Conservation (phyloP, 2,329 filamentous ascomycete species). For the Fusarium poae region DNA sequence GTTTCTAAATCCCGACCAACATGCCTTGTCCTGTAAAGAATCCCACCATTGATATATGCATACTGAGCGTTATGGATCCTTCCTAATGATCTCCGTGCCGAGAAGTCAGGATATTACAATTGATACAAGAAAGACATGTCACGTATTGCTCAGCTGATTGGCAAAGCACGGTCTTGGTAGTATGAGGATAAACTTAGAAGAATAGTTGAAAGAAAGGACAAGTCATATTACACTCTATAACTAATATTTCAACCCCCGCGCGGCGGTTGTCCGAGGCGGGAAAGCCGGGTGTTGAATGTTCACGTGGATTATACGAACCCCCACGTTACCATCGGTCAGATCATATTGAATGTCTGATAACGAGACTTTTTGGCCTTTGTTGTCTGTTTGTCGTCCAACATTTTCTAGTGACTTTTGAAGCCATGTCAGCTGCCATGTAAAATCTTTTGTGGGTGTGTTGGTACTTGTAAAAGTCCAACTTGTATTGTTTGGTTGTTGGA, state of each 20-base stretch:
- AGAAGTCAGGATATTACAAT: background rate
- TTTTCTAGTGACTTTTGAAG: background rate
- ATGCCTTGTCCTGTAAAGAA: background rate
- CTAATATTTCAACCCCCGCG: conserved; percentile 21
- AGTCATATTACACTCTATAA: accelerated
- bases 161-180: background rate
- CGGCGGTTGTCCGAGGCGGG: conserved; percentile 12
- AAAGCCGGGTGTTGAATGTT: conserved; percentile 8
- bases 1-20: background rate
- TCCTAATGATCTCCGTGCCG: conserved; percentile 6
- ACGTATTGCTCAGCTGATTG: conserved; percentile 10
- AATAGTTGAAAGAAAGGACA: background rate
- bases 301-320: conserved; percentile 23
- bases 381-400: background rate
- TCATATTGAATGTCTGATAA: conserved; percentile 19
- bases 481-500: background rate
- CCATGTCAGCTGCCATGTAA: conserved; percentile 5
- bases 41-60: background rate
- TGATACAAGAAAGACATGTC: conserved; percentile 2
- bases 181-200: background rate
- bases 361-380: background rate
- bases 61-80: background rate
- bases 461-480: background rate
- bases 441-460: background rate
- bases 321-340: conserved; percentile 26